Base-by-base conservation (phyloP, 2,329 filamentous ascomycete genomes). In the Zymoseptoria tritici region DNA sequence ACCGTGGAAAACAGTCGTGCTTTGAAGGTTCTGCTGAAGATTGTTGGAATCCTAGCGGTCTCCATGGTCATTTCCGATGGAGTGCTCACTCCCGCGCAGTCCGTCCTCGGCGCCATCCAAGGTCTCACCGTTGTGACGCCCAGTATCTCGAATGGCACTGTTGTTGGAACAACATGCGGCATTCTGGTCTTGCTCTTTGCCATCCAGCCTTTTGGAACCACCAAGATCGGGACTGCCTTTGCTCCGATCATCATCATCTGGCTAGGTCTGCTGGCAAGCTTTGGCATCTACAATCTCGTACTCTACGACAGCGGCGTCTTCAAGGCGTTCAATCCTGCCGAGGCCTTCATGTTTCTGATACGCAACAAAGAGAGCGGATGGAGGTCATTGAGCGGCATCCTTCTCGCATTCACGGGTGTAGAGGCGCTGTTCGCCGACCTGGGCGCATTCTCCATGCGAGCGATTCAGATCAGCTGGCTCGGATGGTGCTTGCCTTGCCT, bases 341-440 rank as follows among this genome's bases (percentile, higher is more conserved):
- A 81, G 60, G 85, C 84, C 2, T 83, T 86, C 58, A 70, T 77
- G 3, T 89, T 85, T 68, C 78, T 89, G 49, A 72, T 82, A 20
- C 78, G 82, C 13, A 84, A 87, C 66, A 79, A 80, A 57, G 77
- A 81, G 3, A 77, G 81, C 4, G 86, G 84, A 0, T 89, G 86
- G 86, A 78, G 77, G 60, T 83, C 81, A 60, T 78, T 90, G 1
- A 86, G 69, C 26, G 88, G 89, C 4, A 82, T 91, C 20, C 73
- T 92, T 2, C 80, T 92, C 9, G 82, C 85, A 2, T 91, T 92
- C 67, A 91, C 89, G 1, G 88, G 86, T 51, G 86, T 89, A n/a
- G 89, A 91, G 71, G 87, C 88, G 1, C 78, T 92, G 0, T 92
- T 91, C 69, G 88, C 89, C 2, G 88, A 92, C 67, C 78, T 92